A percentile compares a stretch with the other conserved stretches of the same genome.
Conservation (phyloP, 2,329 filamentous ascomycete species). For the Teratosphaeria epicoccoides region DNA sequence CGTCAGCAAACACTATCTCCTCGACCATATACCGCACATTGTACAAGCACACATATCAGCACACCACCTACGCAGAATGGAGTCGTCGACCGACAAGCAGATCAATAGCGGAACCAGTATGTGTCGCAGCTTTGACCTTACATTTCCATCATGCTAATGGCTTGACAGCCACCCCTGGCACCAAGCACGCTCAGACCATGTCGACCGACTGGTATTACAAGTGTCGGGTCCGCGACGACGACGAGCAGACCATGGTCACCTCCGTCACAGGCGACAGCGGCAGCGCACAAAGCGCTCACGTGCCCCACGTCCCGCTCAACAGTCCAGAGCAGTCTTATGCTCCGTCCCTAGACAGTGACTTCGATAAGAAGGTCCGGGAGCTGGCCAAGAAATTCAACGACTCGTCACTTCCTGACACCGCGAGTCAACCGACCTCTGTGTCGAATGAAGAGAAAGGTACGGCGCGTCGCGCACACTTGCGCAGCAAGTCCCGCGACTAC, state of each 20-base stretch:
- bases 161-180: neutral
- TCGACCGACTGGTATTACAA: neutral
- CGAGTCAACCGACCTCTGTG: neutral
- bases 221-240: constrained; percentile 3
- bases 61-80: neutral
- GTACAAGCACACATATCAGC: neutral
- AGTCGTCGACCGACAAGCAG: neutral
- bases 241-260: constrained; percentile 4
- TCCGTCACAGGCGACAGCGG: constrained; percentile 3
- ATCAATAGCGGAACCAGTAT: neutral
- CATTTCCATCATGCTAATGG: neutral
- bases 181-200: neutral
- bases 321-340: constrained; percentile 4
- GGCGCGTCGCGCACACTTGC: neutral
- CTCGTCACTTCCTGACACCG: neutral
- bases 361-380: neutral
- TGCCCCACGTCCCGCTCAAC: constrained; percentile 10
- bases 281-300: constrained; percentile 2
- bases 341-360: constrained; percentile 1
- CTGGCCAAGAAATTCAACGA: neutral
- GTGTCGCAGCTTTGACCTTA: neutral
- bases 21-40: neutral
- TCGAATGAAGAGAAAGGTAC: neutral
- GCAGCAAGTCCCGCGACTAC: neutral
- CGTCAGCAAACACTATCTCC: neutral